Base-by-base conservation (phyloP, 1,139 yeast genomes). In the Pichia sp. region DNA sequence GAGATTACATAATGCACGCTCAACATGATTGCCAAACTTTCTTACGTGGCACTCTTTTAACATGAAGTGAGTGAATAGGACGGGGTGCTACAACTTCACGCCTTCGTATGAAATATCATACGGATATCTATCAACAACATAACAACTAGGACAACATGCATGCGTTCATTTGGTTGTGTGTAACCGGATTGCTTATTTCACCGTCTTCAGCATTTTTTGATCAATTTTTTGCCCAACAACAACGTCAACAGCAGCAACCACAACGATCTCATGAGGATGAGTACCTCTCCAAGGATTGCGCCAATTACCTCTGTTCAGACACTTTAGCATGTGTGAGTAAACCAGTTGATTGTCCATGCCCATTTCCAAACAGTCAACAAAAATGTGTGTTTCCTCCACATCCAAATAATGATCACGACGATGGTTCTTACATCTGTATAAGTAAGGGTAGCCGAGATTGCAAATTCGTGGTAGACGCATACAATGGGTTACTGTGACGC, bases 261-360 rank as follows among this genome's bases (percentile, higher is more conserved):
- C 64, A 63, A 41, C 70, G 72, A 51, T 41, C 57, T 15, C 53
- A 54, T 36, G 50, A 58, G 31, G 58, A 54, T 4, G 15, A 30
- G 7, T 57, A 51, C 30, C 61, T 76, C 42, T 67, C 72, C 55
- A 65, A 68, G 7, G 70, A 73, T n/a, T 90, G 97, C 66, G 70
- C 72, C n/a, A 75, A 75, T 13, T 93, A 85, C 67, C 70, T 92
- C 47, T 93, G 99, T 67, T 87, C 88, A 2, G 96, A 85, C 62
- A 90, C 97, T 0, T 75, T 83, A 49, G 75, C 77, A 8, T 93
- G 99, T 72, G 99, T 88, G 0, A 76, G 78, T 7, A 67, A 71
- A 2, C 82, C 90, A 0, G 67, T 77, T 29, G 85, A 85, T 54
- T 93, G 99, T 69, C 97, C 98, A 1, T 93, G 99, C 69, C 90